phyloP scores from a whole-genome alignment of 2,329 filamentous ascomycete species.

The Pseudonectria foliicola region DNA sequence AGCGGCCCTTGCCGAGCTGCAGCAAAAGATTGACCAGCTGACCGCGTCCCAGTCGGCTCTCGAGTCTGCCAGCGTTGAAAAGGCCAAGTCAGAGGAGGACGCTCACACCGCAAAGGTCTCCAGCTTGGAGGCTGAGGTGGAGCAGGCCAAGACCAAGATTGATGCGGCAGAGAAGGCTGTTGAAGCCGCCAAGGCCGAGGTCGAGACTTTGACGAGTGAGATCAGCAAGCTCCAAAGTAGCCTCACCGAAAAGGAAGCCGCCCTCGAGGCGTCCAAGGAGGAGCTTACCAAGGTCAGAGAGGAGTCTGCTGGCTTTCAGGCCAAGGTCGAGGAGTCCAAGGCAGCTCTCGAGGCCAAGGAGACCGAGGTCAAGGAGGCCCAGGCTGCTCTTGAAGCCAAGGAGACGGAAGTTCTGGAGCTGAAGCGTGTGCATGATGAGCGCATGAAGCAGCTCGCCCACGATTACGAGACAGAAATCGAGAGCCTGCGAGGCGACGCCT shows the following conservation, averaged over 20 bases:
- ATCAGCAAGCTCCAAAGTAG: conserved; percentile 32
- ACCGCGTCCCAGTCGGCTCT: conserved; percentile 39
- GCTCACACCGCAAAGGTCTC: conserved; percentile 39
- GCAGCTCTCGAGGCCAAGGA: conserved; percentile 42
- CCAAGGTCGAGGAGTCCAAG: conserved; percentile 41
- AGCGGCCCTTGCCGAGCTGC: conserved; percentile 38
- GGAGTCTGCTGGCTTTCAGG: conserved; percentile 40
- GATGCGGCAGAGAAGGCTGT: conserved; percentile 41
- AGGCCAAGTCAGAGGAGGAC: conserved; percentile 37
- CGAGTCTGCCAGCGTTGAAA: conserved; percentile 38
- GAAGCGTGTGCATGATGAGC: conserved; percentile 43
- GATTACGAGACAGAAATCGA: conserved; percentile 62
- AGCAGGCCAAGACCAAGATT: conserved; percentile 42
- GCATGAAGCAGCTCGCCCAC: conserved; percentile 50
- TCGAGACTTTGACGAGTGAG: conserved; percentile 36
- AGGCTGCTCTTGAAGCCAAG: conserved; percentile 39
- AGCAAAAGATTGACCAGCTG: conserved; percentile 49
- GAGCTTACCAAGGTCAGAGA: conserved; percentile 35
- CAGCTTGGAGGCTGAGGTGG: conserved; percentile 45
- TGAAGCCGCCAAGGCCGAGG: conserved; percentile 34
- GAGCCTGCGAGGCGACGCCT: conserved; percentile 53
- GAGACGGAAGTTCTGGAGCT: conserved; percentile 43
- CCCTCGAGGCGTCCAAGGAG: conserved; percentile 38
- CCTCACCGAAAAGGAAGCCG: conserved; percentile 36
- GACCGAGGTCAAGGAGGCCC: conserved; percentile 44